These are phyloP conservation scores for Zymoseptoria brevis DNA, from an alignment of 2,329 filamentous ascomycete genomes.

Conservation along the genomic window DNA sequence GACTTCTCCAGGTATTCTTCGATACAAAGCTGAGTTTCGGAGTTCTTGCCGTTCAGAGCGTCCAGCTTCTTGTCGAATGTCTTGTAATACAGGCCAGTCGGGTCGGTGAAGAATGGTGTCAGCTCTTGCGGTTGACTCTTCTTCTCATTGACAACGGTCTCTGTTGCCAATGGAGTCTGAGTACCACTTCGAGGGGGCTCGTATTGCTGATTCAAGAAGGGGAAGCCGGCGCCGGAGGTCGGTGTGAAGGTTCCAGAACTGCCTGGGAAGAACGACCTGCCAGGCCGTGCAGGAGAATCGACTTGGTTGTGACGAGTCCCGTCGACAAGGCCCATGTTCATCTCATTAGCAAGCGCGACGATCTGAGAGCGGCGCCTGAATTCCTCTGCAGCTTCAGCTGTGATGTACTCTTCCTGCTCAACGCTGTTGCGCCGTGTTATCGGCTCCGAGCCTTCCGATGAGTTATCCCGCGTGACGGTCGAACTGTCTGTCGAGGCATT, in stretches of 20 bases:
- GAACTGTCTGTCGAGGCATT: conserved; percentile 10
- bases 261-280: conserved; percentile 18
- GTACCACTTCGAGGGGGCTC: conserved; percentile 20
- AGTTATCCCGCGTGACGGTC: conserved; percentile 20
- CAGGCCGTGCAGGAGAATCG: conserved; percentile 7
- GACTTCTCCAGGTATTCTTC: conserved; percentile 57
- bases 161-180: conserved; percentile 41
- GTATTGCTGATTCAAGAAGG: conserved; percentile 24
- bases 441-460: conserved; percentile 16
- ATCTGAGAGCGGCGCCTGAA: conserved; percentile 26
- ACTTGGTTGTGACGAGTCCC: conserved; percentile 17
- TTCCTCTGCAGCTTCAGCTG: conserved; percentile 24
- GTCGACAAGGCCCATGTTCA: conserved; percentile 26
- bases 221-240: conserved; percentile 15
- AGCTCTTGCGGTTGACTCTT: conserved; percentile 58
- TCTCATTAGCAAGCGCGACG: conserved; percentile 16
- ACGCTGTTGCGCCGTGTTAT: conserved; percentile 18
- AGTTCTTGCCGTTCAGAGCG: conserved; percentile 48
- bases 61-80: conserved; percentile 52
- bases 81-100: conserved; percentile 53
- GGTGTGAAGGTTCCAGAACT: conserved; percentile 18
- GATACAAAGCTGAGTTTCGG: conserved; percentile 53
- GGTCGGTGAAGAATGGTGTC: conserved; percentile 60
- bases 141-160: conserved; percentile 53
- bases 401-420: conserved; percentile 29